Evolutionary conservation across 2,329 filamentous ascomycete genomes (phyloP), one percentile per base, ranked within the genome.

Genomic region (Fusarium agapanthi): DNA sequence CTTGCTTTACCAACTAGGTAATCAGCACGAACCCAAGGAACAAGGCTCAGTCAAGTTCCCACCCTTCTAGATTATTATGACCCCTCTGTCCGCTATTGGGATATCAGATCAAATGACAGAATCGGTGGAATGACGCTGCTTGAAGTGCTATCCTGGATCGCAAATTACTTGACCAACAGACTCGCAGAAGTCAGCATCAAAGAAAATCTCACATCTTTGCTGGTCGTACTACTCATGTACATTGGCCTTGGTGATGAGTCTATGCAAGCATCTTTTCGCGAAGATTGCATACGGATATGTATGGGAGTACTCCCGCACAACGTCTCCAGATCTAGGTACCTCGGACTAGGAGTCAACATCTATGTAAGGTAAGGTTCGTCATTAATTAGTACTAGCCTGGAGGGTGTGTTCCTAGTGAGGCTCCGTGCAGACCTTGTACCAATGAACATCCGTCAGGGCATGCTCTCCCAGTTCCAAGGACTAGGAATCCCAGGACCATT

Each of bases 401-500:
- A 22, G 13, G 56, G 66, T 4, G 66, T 64, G 44, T n/a, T 14
- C 8, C 22, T 53, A 69, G 45, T 20, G 41, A 18, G 28, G 22
- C 22, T 37, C 37, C 20, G 26, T 43, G 62, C 53, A 32, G 20
- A 35, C 28, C 34, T n/a, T 41, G 56, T 65, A 48, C 69, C 69
- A 72, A 72, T 72, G 65, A 73, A 30, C 38, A 38, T 26, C 11
- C 32, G 26, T 22, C 15, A 43, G 34, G 41, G 60, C 48, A 66
- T 32, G 35, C 45, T 41, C 32, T 60, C 56, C 70, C 70, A 73
- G 57, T 47, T 63, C 65, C 66, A 53, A 66, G 56, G 62, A 72
- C 65, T 61, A 72, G 68, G 69, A 69, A 60, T 70, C 71, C 69
- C 30, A 57, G 47, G 53, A 55, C 61, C 51, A 62, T 65, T 55